Evolutionary conservation across 257 asterid species (phyloP).

Genomic region (Fraxinus pennsylvanica): DNA sequence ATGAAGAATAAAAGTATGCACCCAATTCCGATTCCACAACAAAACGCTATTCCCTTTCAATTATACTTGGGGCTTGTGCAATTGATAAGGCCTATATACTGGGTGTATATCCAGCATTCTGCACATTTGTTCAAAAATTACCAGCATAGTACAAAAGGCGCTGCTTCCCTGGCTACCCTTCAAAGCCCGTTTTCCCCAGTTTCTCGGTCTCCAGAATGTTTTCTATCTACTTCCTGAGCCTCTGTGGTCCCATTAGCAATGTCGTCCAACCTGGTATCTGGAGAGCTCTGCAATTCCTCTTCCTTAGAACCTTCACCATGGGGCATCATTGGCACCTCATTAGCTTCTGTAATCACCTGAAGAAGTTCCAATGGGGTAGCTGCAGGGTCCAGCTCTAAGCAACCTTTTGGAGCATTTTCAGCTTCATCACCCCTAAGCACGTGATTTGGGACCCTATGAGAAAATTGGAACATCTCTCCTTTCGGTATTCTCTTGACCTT

Average conservation of each 20-base stretch:
- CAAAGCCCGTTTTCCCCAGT: not conserved
- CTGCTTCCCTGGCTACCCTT: not conserved
- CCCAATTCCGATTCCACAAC: conserved; percentile 27
- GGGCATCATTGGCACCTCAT: conserved; percentile 16
- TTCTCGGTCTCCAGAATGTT: not conserved
- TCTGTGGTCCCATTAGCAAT: not conserved
- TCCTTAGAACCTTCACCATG: conserved; percentile 17
- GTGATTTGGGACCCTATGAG: conserved; percentile 67
- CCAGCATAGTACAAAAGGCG: not conserved
- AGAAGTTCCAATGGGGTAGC: conserved; percentile 76
- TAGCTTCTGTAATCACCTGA: conserved; percentile 44
- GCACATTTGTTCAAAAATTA: conserved; percentile 11
- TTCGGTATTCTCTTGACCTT: conserved; percentile 45
- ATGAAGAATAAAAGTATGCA: conserved; percentile 2
- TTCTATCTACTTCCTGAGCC: not conserved
- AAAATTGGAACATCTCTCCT: conserved; percentile 78
- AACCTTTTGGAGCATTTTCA: conserved; percentile 56
- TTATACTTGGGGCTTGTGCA: conserved; percentile 24
- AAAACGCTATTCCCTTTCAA: conserved; percentile 19
- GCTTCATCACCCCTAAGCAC: conserved; percentile 62
- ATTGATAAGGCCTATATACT: conserved; percentile 27
- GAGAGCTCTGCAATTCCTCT: not conserved
- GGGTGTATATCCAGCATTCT: conserved; percentile 12
- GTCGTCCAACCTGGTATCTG: not conserved
- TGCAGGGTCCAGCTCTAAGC: conserved; percentile 84